Evolutionary conservation across 108 stramenopile genomes (phyloP), one percentile per base, ranked within the genome.

Genomic region (Nannochloropsis oceanica): DNA sequence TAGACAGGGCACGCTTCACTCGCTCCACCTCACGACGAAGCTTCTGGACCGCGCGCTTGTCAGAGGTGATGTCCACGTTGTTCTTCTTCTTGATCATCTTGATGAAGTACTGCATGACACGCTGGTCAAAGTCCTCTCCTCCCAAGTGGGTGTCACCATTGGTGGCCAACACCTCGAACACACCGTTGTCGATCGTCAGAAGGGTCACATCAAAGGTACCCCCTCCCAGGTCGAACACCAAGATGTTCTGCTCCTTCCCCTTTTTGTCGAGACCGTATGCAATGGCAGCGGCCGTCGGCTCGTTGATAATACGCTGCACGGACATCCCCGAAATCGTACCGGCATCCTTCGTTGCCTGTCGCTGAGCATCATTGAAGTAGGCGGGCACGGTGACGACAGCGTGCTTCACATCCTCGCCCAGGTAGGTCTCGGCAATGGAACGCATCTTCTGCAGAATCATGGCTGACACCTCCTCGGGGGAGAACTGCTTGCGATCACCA

Each of bases 131-230:
- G 93, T 95, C 95, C 92, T 95, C 95, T n/a, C 95, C 95, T 26
- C 95, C 95, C 79, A 95, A 87, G 83, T 95, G 95, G 26, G 95
- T 95, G 87, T 96, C 95, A 34, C 95, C 95, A 83, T 93, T 93
- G 59, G 95, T 95, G 27, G 95, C 94, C 88, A 94, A 91, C 44
- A 95, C 95, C 85, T 95, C 95, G 84, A 95, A 94, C 26, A 94
- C 91, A 43, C 94, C 94, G 81, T 95, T 93, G 82, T 97, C 98
- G 90, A 98, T 95, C 43, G 95, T 95, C 24, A 98, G 91, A 11
- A 97, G 91, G 9, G 98, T 96, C 0, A 99, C 98, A 92, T 98
- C 97, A 85, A 99, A 98, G 79, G 97, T 98, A 10, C 99, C 97
- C 25, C 97, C 97, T 26, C 99, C 99, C 44, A 99, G 91, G 91